Conservation (phyloP, 208 protist genomes). For the Acanthamoeba triangularis region DNA sequence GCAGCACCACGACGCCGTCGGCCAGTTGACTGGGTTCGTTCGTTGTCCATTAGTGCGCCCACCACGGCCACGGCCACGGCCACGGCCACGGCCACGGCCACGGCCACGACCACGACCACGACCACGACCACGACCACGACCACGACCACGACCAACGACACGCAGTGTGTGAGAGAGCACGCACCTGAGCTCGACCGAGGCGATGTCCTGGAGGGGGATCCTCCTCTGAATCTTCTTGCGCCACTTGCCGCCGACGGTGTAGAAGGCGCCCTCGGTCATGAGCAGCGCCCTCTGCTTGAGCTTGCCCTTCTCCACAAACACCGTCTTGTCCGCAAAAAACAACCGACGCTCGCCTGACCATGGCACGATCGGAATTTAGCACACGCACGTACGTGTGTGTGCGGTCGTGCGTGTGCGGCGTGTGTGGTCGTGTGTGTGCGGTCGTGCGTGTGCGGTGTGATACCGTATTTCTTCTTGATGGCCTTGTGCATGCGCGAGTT, state of each 20-base stretch:
- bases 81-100: not conserved
- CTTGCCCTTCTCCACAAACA: conserved; percentile 81
- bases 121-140: not conserved
- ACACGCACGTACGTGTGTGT: not conserved
- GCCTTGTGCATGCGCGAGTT: conserved; percentile 85
- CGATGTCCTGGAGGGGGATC: conserved; percentile 68
- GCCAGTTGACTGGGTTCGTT: conserved; percentile 31
- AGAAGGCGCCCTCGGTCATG: conserved; percentile 84
- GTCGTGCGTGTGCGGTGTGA: not conserved
- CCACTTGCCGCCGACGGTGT: conserved; percentile 81
- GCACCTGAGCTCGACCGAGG: conserved; percentile 59
- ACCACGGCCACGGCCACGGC: not conserved
- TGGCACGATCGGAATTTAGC: not conserved
- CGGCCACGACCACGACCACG: not conserved
- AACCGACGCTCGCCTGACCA: conserved; percentile 81
- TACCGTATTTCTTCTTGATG: conserved; percentile 77
- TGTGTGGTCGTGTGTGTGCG: not conserved
- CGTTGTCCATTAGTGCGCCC: not conserved
- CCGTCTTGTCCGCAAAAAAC: conserved; percentile 86
- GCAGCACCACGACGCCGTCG: conserved; percentile 48
- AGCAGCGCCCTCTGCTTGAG: conserved; percentile 84
- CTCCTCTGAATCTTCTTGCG: conserved; percentile 61
- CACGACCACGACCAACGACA: not conserved
- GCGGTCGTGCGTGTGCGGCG: not conserved
- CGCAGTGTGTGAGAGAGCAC: not conserved